Evolutionary conservation across 345 rosid species (phyloP).

Genomic region (Erucastrum elatum): DNA sequence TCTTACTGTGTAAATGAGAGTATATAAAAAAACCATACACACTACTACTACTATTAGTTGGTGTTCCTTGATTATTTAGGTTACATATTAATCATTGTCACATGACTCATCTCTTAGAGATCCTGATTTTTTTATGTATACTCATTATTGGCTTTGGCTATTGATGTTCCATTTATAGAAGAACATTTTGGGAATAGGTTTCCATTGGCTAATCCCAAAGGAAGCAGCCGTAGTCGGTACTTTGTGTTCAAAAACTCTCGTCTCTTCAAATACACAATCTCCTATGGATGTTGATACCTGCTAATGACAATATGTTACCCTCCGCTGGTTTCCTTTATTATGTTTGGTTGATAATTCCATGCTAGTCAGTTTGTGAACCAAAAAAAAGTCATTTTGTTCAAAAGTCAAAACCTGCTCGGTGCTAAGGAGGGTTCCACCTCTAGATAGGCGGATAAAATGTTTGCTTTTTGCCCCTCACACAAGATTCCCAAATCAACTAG

Average conservation of each 20-base stretch:
- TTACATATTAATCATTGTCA: conserved; percentile 21
- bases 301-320: too few relatives aligned
- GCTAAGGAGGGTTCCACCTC: background rate
- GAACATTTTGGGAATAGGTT: background rate
- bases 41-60: background rate
- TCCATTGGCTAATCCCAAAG: background rate
- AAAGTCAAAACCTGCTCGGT: background rate
- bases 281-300: too few relatives aligned
- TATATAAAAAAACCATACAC: conserved; percentile 13
- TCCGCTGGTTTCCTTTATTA: too few relatives aligned
- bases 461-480: background rate
- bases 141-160: conserved; percentile 17
- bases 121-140: conserved; percentile 9
- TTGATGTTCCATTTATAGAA: background rate
- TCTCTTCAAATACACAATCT: too few relatives aligned
- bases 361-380: too few relatives aligned
- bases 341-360: too few relatives aligned
- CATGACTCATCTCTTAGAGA: conserved; percentile 18
- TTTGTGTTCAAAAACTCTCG: too few relatives aligned
- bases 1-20: conserved; percentile 33
- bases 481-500: conserved; percentile 4
- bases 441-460: background rate
- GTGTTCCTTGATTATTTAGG: conserved; percentile 25
- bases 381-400: too few relatives aligned
- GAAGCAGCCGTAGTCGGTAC: background rate